Evolutionary conservation across 1,284 basidiomycete species (phyloP), one percentile per base, ranked within the genome.

Genomic region (Boletus semigastroideus): DNA sequence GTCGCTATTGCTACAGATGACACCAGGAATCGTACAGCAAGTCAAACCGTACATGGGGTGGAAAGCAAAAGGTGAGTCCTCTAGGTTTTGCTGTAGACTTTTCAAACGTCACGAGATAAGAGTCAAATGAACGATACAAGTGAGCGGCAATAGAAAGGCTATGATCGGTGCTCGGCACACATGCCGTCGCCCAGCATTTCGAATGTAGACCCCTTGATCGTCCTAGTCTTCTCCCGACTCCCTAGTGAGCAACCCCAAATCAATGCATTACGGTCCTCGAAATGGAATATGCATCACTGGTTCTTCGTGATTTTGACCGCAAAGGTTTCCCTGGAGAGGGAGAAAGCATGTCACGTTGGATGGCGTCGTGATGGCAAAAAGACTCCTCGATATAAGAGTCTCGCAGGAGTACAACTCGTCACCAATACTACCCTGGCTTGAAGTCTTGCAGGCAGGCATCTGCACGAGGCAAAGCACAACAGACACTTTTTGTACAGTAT

Each of bases 241-340:
- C 76, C 70, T 9, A 80, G 77, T 5, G 79, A 70, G 65, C 89
- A 92, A 39, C 90, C 90, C 61, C 89, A 89, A 67, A 65, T 86
- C 82, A 41, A 86, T 57, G 56, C 86, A 90, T 65, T 89, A 58
- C 62, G 19, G 72, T 54, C 28, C 74, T 76, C 14, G 68, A 49
- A 57, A 87, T 75, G 20, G 84, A 83, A 72, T 86, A 90, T 37
- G 84, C 84, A 34, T 81, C 75, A 28, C 83, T n/a, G n/a, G n/a
- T n/a, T n/a, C n/a, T 38, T 73, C 86, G 88, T 45, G 82, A 46
- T 42, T 53, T 55, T 28, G 42, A 17, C 10, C 25, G 60, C 25
- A 42, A 44, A 19, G 3, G 30, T 30, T 59, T 31, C 4, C 48
- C 31, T 11, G 41, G 12, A n/a, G 52, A 54, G 11, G 48, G 40